Conservation (phyloP, 306 rosid genomes). For the Lathyrus aphaca region DNA sequence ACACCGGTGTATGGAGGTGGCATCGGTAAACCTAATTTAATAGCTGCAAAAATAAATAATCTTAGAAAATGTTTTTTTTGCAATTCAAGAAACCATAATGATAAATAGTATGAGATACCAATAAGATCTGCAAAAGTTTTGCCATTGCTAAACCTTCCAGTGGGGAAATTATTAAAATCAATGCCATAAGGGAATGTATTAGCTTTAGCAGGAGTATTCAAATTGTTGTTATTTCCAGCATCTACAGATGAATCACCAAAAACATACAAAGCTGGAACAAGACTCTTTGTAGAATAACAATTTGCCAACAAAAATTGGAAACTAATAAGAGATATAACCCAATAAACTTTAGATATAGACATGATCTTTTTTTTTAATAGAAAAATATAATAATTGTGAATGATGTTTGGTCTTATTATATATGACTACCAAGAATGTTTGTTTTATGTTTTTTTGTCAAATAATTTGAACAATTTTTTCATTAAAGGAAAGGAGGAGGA, state of each 20-base stretch:
- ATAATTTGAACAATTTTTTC: too few species aligned
- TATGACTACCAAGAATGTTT: too few species aligned
- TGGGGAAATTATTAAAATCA: constrained; percentile 9
- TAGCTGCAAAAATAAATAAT: not conserved
- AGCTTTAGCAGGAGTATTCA: constrained; percentile 9
- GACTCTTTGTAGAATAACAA: not conserved
- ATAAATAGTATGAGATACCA: too few species aligned
- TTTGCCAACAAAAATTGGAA: constrained; percentile 3
- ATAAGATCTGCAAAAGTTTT: constrained; percentile 22
- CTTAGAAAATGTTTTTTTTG: not conserved
- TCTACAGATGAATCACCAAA: constrained; percentile 30
- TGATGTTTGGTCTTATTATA: not conserved
- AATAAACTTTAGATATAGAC: not conserved
- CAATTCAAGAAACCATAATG: not conserved
- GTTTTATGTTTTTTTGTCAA: too few species aligned
- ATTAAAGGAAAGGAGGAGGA: too few species aligned
- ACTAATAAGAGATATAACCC: not conserved
- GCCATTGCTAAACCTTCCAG: constrained; percentile 19
- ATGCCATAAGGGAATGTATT: constrained; percentile 16
- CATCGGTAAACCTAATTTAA: constrained; percentile 19
- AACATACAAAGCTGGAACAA: constrained; percentile 27
- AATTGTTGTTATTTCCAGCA: constrained; percentile 25
- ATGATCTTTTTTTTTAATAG: too few species aligned
- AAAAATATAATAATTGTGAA: not conserved
- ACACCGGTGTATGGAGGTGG: constrained; percentile 22